These are phyloP conservation scores for Fusarium sp. DNA, from an alignment of 2,329 filamentous ascomycete species.

Conservation along the genomic window DNA sequence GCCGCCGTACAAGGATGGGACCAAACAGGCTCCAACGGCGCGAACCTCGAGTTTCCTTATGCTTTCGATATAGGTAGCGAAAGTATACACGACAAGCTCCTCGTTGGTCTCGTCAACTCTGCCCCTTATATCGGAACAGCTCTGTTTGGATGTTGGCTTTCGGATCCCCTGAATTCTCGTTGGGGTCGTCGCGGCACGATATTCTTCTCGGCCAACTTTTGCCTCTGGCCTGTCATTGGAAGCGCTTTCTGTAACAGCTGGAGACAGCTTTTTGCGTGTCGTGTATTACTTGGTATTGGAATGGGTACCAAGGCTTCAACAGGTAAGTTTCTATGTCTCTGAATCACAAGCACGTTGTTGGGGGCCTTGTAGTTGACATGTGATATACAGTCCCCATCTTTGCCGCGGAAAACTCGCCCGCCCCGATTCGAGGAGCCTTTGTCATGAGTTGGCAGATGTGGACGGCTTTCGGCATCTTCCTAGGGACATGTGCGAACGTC, in stretches of 20 bases:
- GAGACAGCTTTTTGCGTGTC: slow-evolving; percentile 76
- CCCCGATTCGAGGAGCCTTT: slow-evolving; percentile 76
- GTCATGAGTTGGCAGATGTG: slow-evolving; percentile 87
- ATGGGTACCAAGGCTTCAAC: slow-evolving; percentile 80
- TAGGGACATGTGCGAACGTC: slow-evolving; percentile 72
- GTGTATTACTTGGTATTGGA: slow-evolving; percentile 80
- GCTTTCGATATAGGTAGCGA: slow-evolving; percentile 59
- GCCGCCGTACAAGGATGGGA: slow-evolving; percentile 79
- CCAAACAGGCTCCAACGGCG: slow-evolving; percentile 72
- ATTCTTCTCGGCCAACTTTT: slow-evolving; percentile 80
- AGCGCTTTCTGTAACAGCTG: slow-evolving; percentile 78
- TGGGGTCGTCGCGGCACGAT: slow-evolving; percentile 66
- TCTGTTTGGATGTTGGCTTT: slow-evolving; percentile 71
- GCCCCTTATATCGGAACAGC: slow-evolving; percentile 63
- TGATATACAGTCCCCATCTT: slow-evolving; percentile 74
- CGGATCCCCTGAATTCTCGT: slow-evolving; percentile 68
- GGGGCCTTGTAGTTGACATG: slow-evolving; percentile 44
- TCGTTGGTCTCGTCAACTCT: slow-evolving; percentile 77
- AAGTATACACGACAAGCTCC: slow-evolving; percentile 54
- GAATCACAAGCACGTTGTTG: background rate
- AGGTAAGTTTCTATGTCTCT: slow-evolving; percentile 47
- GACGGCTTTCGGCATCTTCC: slow-evolving; percentile 71
- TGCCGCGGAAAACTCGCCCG: slow-evolving; percentile 78
- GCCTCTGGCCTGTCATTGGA: slow-evolving; percentile 76
- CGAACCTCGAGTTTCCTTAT: slow-evolving; percentile 70